Conservation (phyloP, 2,329 filamentous ascomycete species). For the Fusarium musae region DNA sequence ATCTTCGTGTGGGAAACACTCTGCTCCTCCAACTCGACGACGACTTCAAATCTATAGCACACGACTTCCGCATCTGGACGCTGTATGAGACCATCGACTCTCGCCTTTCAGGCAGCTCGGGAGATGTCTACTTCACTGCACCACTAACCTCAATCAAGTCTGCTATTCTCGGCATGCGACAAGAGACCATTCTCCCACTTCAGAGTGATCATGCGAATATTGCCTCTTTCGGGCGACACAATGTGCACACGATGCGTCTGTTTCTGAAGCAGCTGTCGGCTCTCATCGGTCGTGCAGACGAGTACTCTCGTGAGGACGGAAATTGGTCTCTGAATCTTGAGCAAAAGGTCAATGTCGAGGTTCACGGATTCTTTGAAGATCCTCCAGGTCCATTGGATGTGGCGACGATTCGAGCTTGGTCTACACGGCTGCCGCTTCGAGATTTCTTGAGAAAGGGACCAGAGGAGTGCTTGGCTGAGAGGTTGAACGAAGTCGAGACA, state of each 20-base stretch:
- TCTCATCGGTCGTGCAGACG: conserved; percentile 50
- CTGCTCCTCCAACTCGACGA: conserved; percentile 62
- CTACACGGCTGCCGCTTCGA: conserved; percentile 60
- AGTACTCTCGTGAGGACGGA: conserved; percentile 42
- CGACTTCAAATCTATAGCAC: conserved; percentile 65
- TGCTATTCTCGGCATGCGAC: conserved; percentile 60
- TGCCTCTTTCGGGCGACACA: conserved; percentile 63
- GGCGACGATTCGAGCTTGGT: conserved; percentile 60
- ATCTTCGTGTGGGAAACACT: conserved; percentile 62
- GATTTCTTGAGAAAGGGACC: conserved; percentile 68
- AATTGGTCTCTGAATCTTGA: conserved; percentile 62
- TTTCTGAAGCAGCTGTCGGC: conserved; percentile 51
- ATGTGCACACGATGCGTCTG: conserved; percentile 58
- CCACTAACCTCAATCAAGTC: conserved; percentile 69
- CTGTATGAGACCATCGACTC: conserved; percentile 73
- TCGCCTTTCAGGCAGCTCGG: conserved; percentile 58
- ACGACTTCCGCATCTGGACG: conserved; percentile 70
- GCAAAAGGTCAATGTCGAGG: conserved; percentile 65
- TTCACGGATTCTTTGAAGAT: conserved; percentile 70
- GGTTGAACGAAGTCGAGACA: conserved; percentile 56
- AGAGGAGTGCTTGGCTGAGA: conserved; percentile 63
- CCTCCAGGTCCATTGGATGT: conserved; percentile 47
- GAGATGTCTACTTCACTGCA: conserved; percentile 67
- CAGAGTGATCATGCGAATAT: conserved; percentile 66
- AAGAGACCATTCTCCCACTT: conserved; percentile 63